phyloP scores from a whole-genome alignment of 805 yeast genomes.

The Metschnikowia continentalis region DNA sequence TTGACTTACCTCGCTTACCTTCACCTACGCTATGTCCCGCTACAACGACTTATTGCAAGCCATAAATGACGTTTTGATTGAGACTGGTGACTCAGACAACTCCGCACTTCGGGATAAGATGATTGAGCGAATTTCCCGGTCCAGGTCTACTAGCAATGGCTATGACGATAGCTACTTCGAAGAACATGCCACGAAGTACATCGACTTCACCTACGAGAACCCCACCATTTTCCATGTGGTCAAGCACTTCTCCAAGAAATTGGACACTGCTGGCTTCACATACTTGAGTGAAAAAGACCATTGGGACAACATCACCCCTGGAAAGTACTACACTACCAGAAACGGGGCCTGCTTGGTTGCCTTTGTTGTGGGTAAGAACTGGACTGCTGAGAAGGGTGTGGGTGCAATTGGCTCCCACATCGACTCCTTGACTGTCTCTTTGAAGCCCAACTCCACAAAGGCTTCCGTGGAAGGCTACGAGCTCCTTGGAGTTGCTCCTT shows the following conservation, averaged over 20 bases:
- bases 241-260: conserved; percentile 41
- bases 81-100: conserved; percentile 5
- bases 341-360: conserved; percentile 68
- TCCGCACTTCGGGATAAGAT: conserved; percentile 9
- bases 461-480: conserved; percentile 67
- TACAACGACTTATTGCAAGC: conserved; percentile 14
- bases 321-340: conserved; percentile 64
- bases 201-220: conserved; percentile 64
- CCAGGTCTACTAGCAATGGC: not conserved
- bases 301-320: conserved; percentile 47
- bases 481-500: conserved; percentile 78
- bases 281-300: conserved; percentile 60
- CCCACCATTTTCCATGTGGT: conserved; percentile 80
- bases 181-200: conserved; percentile 44
- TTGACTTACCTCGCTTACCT: not conserved
- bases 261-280: conserved; percentile 58
- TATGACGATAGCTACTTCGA: conserved; percentile 21
- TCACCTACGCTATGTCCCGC: not conserved
- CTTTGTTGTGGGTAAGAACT: conserved; percentile 61
- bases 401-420: conserved; percentile 74
- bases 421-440: conserved; percentile 62
- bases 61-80: conserved; percentile 10
- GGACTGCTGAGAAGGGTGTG: conserved; percentile 61
- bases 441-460: conserved; percentile 71
- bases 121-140: conserved; percentile 7